Evolutionary conservation across 805 yeast species (phyloP).

Genomic region (Yarrowia porcina): DNA sequence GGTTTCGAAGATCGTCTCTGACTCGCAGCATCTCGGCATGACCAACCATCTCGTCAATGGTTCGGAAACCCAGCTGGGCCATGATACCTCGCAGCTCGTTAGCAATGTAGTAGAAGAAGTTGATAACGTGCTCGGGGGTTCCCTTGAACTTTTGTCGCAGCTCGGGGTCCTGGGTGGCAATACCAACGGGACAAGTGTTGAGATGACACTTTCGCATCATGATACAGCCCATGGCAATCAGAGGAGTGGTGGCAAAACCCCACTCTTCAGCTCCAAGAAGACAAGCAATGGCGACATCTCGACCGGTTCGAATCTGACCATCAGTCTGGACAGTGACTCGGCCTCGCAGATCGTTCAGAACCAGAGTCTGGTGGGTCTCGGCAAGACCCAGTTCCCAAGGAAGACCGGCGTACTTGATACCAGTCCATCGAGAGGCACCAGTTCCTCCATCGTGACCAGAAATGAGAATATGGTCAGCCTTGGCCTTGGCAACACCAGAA

Average conservation of each 20-base stretch:
- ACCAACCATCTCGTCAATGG: slow-evolving; percentile 97
- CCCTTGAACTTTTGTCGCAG: slow-evolving; percentile 89
- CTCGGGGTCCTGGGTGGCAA: slow-evolving; percentile 97
- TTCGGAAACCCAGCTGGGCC: slow-evolving; percentile 94
- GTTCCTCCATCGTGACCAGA: slow-evolving; percentile 99
- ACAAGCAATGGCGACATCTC: slow-evolving; percentile 95
- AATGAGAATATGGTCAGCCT: slow-evolving; percentile 92
- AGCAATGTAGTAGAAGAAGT: slow-evolving; percentile 92
- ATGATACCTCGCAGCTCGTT: slow-evolving; percentile 87
- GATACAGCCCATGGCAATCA: slow-evolving; percentile 96
- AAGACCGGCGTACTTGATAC: slow-evolving; percentile 93
- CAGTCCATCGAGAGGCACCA: slow-evolving; percentile 98
- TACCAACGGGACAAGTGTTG: slow-evolving; percentile 96
- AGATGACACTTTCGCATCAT: slow-evolving; percentile 94
- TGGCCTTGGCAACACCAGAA: slow-evolving; percentile 98
- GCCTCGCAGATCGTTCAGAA: slow-evolving; percentile 91
- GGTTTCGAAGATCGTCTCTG: slow-evolving; percentile 77
- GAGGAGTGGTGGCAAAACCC: slow-evolving; percentile 96
- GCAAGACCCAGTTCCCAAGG: slow-evolving; percentile 99
- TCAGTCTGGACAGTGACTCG: slow-evolving; percentile 96
- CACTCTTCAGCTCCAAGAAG: slow-evolving; percentile 97
- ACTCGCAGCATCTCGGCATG: slow-evolving; percentile 86
- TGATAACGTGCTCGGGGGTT: slow-evolving; percentile 97
- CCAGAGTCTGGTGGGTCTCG: slow-evolving; percentile 96
- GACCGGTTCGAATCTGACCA: slow-evolving; percentile 95